A percentile compares a stretch with the other conserved stretches of the same genome.
Conservation (phyloP, 225 moss, liverwort and hornwort species). For the Neckera pumila region DNA sequence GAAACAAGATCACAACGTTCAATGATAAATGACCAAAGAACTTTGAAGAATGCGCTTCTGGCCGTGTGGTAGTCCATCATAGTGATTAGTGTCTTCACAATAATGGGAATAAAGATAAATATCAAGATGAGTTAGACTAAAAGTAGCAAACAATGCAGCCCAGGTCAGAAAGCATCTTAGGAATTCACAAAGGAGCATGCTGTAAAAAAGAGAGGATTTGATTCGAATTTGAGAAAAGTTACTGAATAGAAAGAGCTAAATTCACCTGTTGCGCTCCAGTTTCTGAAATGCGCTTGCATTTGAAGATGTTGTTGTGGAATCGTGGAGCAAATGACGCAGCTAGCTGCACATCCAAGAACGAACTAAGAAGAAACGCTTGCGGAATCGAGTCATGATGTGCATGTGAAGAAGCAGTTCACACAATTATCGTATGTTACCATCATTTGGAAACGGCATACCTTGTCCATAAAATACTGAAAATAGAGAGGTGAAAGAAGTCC, state of each 20-base stretch:
- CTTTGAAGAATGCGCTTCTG: background rate
- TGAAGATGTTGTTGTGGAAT: conserved; percentile 84
- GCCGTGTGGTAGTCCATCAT: background rate
- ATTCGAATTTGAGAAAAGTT: background rate
- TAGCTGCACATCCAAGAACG: conserved; percentile 47
- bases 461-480: conserved; percentile 97
- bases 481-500: conserved; percentile 85
- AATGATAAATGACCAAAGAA: background rate
- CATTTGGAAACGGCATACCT: conserved; percentile 34
- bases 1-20: background rate
- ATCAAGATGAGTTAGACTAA: background rate
- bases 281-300: conserved; percentile 98
- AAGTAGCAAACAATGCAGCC: background rate
- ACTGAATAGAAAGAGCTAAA: background rate
- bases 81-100: background rate
- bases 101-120: background rate
- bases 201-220: background rate
- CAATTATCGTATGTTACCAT: background rate
- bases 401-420: background rate
- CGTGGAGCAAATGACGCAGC: conserved; percentile 99
- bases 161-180: background rate
- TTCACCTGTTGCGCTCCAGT: conserved; percentile 97
- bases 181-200: background rate
- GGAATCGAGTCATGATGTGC: background rate
- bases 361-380: background rate